Evolutionary conservation across 805 yeast genomes (phyloP), one percentile per base, ranked within the genome.

Genomic region (Deakozyma indianensis): DNA sequence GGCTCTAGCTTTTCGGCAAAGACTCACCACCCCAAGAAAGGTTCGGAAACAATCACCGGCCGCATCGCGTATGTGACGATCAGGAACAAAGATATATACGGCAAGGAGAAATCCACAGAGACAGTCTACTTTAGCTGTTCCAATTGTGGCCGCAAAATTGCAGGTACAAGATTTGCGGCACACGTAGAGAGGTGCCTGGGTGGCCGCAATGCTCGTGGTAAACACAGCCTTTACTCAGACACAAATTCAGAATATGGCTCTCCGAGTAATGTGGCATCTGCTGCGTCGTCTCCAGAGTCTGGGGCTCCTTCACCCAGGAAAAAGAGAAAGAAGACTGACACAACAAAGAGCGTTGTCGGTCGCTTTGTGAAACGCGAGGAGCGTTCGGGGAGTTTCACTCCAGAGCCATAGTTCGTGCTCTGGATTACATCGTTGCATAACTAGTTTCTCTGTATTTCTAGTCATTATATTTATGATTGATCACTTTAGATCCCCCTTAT

Each of bases 131-230:
- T 86, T 54, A 74, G 68, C 46, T 90, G 98, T 63, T 70, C 72
- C 3, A 81, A 83, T 52, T 90, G 98, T 62, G 78, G 76, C 18
- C 69, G 98, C 47, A 85, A 80, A 55, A 81, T 90, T 4, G 90
- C 95, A 0, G 95, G 95, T 1, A 81, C 84, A 32, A 68, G 98
- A 48, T 88, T 85, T 69, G 96, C 97, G 1, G 87, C 84, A 38
- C 98, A 90, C 63, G 71, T 90, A 24, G 94, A 87, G 58, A 77
- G 95, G 54, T 90, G 98, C 59, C 62, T 87, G 22, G 84, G 85
- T 41, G 83, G 96, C 11, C 72, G 83, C 47, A 48, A 14, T 24
- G 11, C 18, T 5, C 11, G 38, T 7, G 38, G 38, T 11, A 32
- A 32, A 32, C n/a, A n/a, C n/a, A n/a, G n/a, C n/a, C 20, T 32